These are phyloP conservation scores for Salix exigua DNA, from an alignment of 345 rosid species.

Conservation along the genomic window DNA sequence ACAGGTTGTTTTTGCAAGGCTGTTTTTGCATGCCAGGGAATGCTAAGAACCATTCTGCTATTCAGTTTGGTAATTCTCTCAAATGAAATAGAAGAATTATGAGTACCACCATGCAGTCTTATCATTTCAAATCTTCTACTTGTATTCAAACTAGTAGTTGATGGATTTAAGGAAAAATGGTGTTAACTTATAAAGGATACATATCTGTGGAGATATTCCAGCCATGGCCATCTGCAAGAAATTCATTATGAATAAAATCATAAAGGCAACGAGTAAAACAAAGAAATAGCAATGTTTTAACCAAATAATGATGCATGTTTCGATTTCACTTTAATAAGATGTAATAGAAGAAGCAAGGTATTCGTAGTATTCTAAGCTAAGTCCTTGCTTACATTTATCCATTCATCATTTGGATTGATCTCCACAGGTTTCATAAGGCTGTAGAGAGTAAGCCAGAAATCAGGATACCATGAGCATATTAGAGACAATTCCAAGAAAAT, in stretches of 20 bases:
- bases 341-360: not conserved
- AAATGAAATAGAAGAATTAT: not conserved
- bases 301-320: not conserved
- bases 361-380: no score
- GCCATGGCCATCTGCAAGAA: slow-evolving; percentile 84
- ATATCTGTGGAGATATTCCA: slow-evolving; percentile 84
- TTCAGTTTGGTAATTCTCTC: not conserved
- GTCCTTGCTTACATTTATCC: no score
- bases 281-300: not conserved
- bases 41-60: not conserved
- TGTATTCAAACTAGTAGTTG: not conserved
- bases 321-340: not conserved
- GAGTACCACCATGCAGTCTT: not conserved
- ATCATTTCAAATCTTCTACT: not conserved
- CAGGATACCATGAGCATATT: no score
- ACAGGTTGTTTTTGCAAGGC: no score
- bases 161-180: not conserved
- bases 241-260: slow-evolving; percentile 2
- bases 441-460: no score
- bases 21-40: not conserved
- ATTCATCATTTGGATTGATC: no score
- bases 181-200: slow-evolving; percentile 48
- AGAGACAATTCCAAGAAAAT: no score
- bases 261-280: slow-evolving; percentile 6
- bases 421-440: no score